These are phyloP conservation scores for Colletotrichum melonis DNA, from an alignment of 2,329 filamentous ascomycete species.

Conservation along the genomic window DNA sequence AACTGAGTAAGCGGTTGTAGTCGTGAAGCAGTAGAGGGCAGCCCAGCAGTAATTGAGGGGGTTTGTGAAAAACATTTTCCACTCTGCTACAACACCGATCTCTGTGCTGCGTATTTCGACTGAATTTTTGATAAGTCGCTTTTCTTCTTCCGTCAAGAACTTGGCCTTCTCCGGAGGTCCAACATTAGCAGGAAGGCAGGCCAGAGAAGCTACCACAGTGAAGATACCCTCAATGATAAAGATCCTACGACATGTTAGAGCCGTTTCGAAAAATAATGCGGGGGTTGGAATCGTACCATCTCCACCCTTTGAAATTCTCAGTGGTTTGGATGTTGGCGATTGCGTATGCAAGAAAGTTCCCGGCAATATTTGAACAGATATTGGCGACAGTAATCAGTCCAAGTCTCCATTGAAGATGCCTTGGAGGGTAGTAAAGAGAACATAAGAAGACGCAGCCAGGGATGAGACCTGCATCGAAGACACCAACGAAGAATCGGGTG, in stretches of 20 bases:
- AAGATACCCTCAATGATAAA: constrained; percentile 50
- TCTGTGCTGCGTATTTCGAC: constrained; percentile 19
- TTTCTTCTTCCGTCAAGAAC: constrained; percentile 34
- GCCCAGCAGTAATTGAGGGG: constrained; percentile 38
- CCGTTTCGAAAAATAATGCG: not conserved
- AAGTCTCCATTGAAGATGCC: constrained; percentile 40
- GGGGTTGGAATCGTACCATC: constrained; percentile 22
- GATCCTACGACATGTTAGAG: constrained; percentile 38
- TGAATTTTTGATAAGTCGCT: not conserved
- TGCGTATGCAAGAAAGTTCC: constrained; percentile 40
- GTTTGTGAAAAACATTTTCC: constrained; percentile 34
- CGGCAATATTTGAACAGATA: constrained; percentile 39
- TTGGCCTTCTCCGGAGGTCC: constrained; percentile 33
- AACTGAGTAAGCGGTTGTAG: constrained; percentile 36
- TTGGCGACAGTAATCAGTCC: constrained; percentile 40
- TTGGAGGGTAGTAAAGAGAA: constrained; percentile 39
- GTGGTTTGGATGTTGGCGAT: constrained; percentile 40
- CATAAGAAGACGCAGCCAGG: constrained; percentile 40
- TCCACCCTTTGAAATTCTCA: constrained; percentile 39
- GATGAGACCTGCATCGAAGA: constrained; percentile 41
- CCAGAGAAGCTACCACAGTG: constrained; percentile 41
- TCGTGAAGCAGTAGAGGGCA: constrained; percentile 34
- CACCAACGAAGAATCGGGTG: constrained; percentile 39
- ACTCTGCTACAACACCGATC: constrained; percentile 28
- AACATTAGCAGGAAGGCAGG: constrained; percentile 27